These are phyloP conservation scores for Canna indica DNA, from an alignment of 176 grass and related monocot genomes.

Conservation along the genomic window DNA sequence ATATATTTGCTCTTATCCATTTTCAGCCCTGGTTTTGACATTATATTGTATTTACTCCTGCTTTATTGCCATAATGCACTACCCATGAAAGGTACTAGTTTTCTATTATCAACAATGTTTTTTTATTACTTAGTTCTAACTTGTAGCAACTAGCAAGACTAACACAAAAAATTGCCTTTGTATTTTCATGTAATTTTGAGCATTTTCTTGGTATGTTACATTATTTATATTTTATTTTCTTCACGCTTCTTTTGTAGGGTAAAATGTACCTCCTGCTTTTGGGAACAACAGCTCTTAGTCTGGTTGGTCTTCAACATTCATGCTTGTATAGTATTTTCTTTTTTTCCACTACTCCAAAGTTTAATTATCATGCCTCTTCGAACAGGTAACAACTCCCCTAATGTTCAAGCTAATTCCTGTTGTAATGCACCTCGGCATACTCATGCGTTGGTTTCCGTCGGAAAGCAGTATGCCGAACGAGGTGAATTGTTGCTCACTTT, in stretches of 20 bases:
- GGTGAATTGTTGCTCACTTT: constrained; percentile 27
- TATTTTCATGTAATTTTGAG: background rate
- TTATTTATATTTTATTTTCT: background rate
- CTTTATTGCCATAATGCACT: background rate
- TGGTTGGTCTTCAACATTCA: constrained; percentile 40
- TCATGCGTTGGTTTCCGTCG: constrained; percentile 85
- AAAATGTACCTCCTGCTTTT: constrained; percentile 99
- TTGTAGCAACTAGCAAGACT: no score
- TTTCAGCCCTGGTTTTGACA: background rate
- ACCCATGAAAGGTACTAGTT: background rate
- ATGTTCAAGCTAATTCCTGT: constrained; percentile 98
- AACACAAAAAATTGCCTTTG: background rate
- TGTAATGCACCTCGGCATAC: constrained; percentile 87
- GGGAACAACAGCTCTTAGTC: constrained; percentile 93
- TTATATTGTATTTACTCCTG: background rate
- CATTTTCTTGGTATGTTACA: background rate
- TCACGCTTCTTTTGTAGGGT: constrained; percentile 31
- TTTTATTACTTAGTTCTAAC: no score
- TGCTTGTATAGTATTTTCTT: background rate
- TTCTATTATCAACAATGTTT: background rate
- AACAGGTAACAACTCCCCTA: constrained; percentile 91
- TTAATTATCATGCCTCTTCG: constrained; percentile 16
- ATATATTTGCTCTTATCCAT: background rate
- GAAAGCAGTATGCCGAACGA: constrained; percentile 74
- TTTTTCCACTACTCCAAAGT: background rate